Conservation (phyloP, 352 stramenopile genomes). For the Globisporangium yorkense region DNA sequence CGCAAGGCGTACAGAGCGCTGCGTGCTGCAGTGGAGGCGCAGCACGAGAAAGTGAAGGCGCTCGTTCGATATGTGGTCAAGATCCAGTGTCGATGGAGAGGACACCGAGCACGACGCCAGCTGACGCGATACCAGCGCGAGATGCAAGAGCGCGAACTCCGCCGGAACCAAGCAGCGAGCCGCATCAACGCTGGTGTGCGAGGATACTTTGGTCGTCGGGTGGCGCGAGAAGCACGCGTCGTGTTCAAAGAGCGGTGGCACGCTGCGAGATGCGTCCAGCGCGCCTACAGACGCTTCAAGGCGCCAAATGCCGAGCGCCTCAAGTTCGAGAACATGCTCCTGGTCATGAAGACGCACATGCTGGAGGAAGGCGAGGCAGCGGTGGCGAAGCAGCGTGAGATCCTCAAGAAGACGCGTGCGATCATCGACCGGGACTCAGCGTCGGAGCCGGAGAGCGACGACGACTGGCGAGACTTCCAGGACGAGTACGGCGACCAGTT, state of each 20-base stretch:
- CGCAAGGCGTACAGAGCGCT: constrained; percentile 48
- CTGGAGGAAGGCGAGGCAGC: constrained; percentile 40
- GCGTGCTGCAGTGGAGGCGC: constrained; percentile 31
- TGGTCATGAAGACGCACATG: constrained; percentile 40
- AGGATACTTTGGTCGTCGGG: constrained; percentile 50
- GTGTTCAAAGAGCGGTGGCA: constrained; percentile 23
- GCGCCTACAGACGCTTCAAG: constrained; percentile 38
- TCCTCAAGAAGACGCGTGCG: constrained; percentile 41
- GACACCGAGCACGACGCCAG: constrained; percentile 32
- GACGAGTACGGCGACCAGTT: constrained; percentile 61
- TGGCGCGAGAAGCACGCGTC: constrained; percentile 33
- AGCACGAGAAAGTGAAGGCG: constrained; percentile 27
- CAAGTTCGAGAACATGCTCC: constrained; percentile 42
- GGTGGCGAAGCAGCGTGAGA: constrained; percentile 30
- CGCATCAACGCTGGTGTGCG: constrained; percentile 56
- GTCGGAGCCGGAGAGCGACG: constrained; percentile 66
- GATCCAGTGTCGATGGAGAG: constrained; percentile 65
- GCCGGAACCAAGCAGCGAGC: constrained; percentile 39
- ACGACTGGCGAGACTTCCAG: constrained; percentile 71
- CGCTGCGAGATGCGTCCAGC: constrained; percentile 48
- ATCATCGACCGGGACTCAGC: constrained; percentile 60
- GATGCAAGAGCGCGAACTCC: constrained; percentile 23
- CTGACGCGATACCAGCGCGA: constrained; percentile 25
- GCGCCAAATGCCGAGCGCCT: constrained; percentile 35
- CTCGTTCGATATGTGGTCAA: constrained; percentile 40